These are phyloP conservation scores for Populus hybrid DNA, from an alignment of 441 rosid genomes.

Conservation along the genomic window DNA sequence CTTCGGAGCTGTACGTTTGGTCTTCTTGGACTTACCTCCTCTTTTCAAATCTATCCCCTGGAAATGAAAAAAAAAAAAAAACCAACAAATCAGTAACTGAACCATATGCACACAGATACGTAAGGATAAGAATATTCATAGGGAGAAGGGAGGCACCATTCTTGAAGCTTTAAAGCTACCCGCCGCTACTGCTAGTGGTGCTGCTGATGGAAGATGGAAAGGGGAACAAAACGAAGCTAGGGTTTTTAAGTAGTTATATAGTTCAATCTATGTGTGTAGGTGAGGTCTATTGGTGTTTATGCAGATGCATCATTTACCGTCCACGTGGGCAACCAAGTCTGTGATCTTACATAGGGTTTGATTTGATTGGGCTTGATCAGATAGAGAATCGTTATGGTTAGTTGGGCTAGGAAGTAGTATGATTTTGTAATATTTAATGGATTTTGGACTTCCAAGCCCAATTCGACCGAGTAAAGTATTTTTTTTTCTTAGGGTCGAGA, in stretches of 20 bases:
- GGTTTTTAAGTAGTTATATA: constrained; percentile 34
- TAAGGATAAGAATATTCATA: not conserved
- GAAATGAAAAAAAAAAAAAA: not conserved
- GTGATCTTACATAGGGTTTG: not conserved
- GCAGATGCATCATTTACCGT: not conserved
- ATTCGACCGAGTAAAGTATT: not conserved
- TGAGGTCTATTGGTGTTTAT: not conserved
- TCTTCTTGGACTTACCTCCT: constrained; percentile 92
- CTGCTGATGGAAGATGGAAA: not conserved
- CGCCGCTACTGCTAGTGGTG: constrained; percentile 3
- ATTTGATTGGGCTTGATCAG: no score
- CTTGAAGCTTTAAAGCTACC: constrained; percentile 10
- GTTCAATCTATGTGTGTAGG: not conserved
- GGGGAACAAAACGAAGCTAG: constrained; percentile 17
- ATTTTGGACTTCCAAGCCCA: not conserved
- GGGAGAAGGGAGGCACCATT: constrained; percentile 33
- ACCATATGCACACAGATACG: not conserved
- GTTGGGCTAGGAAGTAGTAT: not conserved
- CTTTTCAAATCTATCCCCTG: constrained; percentile 93
- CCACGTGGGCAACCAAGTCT: not conserved
- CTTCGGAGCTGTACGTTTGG: constrained; percentile 78
- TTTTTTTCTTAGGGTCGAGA: no score
- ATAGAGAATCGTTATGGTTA: not conserved
- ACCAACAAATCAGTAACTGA: no score
- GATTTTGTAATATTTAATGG: not conserved